These are phyloP conservation scores for Parietichytrium sp. DNA, from an alignment of 108 stramenopile species.

Conservation along the genomic window DNA sequence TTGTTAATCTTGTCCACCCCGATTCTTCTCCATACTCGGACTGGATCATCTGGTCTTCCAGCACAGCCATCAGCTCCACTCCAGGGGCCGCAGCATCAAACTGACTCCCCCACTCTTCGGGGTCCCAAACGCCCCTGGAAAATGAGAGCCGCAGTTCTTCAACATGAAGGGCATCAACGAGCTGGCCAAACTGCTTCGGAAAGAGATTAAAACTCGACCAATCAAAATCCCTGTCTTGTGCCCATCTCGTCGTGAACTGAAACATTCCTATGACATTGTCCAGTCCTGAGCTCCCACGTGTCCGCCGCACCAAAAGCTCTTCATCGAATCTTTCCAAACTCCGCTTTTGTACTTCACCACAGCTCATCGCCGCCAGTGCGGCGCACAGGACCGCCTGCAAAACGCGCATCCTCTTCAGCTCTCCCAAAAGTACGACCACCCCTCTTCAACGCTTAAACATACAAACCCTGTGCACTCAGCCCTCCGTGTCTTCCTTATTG, in stretches of 20 bases:
- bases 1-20: not conserved
- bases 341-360: no score
- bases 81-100: not conserved
- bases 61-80: not conserved
- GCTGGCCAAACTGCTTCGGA: slow-evolving; percentile 12
- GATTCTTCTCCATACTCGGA: not conserved
- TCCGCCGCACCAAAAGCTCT: no score
- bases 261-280: no score
- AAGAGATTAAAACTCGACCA: slow-evolving; percentile 10
- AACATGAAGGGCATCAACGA: not conserved
- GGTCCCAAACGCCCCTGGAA: not conserved
- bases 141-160: not conserved
- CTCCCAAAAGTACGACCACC: no score
- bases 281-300: no score
- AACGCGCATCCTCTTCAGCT: no score
- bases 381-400: no score
- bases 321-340: no score
- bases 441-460: no score
- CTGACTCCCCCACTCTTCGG: not conserved
- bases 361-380: no score
- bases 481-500: no score
- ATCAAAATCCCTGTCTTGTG: not conserved
- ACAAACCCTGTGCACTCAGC: no score
- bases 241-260: slow-evolving; percentile 28
- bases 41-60: not conserved